Base-by-base conservation (phyloP, 2,329 filamentous ascomycete genomes). In the Cytospora piceae region DNA sequence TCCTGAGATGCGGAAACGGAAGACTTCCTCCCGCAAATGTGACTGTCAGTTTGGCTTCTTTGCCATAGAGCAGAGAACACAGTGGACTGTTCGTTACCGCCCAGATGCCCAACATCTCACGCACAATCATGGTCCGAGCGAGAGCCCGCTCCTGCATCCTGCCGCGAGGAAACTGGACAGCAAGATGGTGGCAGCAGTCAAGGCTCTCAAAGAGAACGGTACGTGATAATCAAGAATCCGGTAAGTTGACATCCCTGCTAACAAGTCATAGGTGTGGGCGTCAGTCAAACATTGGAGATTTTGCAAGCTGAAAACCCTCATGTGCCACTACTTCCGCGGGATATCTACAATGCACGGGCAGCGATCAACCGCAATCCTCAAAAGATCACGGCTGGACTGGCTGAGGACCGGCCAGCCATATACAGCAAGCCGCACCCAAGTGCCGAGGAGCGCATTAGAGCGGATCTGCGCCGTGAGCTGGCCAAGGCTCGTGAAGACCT, bases 1-100 rank as follows among this genome's bases (percentile, higher is more conserved):
- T 68, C 85, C 87, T 1, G 87, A 89, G 74, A 82, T 84, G 68
- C 83, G 87, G 64, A 89, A 89, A 75, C 82, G 86, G 27, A 87
- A 87, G 72, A 90, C 87, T 0, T 88, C 87, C 11, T 89, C 87
- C n/a, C 81, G 87, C 55, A 90, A 90, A 71, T 89, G 87, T 71
- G 87, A 89, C 70, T 90, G 87, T 69, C 85, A 86, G 34, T 90
- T 90, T 73, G 87, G 87, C n/a, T 89, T 90, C 74, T 90, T 89
- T 69, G 87, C 87, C 63, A 87, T 90, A 49, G 87, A 90, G 74
- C 86, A 89, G 72, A 81, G 87, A 66, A 88, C 86, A 0, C 86
- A 89, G 70, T 90, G 87, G 87, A 86, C 86, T 0, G 84, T 90
- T 65, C 82, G 87, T 61, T 89, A 89, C 71, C 83, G 87, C 5